Conservation (phyloP, 495 filamentous ascomycete genomes). For the Bombardia bombarda region DNA sequence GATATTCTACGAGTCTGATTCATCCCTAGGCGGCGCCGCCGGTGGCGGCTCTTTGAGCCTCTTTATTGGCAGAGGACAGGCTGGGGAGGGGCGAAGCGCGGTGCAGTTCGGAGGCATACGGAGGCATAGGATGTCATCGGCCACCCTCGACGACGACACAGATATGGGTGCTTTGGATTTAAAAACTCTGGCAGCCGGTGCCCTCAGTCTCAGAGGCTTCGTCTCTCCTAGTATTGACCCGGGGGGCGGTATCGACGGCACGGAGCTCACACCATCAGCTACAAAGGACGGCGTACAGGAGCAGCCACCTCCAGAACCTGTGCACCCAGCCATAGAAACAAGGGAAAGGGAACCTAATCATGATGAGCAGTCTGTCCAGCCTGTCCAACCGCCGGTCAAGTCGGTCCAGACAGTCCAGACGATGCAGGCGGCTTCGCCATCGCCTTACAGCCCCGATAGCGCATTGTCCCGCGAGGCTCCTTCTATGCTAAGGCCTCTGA, state of each 20-base stretch:
- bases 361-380: too few relatives aligned
- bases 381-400: too few relatives aligned
- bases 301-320: slow-evolving; percentile 10
- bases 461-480: too few relatives aligned
- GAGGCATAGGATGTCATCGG: slow-evolving; percentile 5
- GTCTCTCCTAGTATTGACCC: too few relatives aligned
- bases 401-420: too few relatives aligned
- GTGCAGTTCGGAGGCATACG: slow-evolving; percentile 12
- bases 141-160: slow-evolving; percentile 12
- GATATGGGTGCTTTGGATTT: slow-evolving; percentile 27
- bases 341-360: slow-evolving; percentile 7
- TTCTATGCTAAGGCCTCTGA: slow-evolving; percentile 15
- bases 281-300: slow-evolving; percentile 20
- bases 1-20: slow-evolving; percentile 4
- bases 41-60: not conserved
- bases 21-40: slow-evolving; percentile 1
- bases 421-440: slow-evolving; percentile 9
- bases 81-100: slow-evolving; percentile 1
- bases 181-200: slow-evolving; percentile 33
- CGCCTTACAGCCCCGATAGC: slow-evolving; percentile 14
- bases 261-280: slow-evolving; percentile 16
- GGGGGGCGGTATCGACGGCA: too few relatives aligned
- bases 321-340: slow-evolving; percentile 13
- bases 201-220: slow-evolving; percentile 20
- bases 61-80: not conserved